A percentile compares a stretch with the other conserved stretches of the same genome.
phyloP scores from a whole-genome alignment of 2,329 filamentous ascomycete species.

The Trichophyton mentagrophytes region DNA sequence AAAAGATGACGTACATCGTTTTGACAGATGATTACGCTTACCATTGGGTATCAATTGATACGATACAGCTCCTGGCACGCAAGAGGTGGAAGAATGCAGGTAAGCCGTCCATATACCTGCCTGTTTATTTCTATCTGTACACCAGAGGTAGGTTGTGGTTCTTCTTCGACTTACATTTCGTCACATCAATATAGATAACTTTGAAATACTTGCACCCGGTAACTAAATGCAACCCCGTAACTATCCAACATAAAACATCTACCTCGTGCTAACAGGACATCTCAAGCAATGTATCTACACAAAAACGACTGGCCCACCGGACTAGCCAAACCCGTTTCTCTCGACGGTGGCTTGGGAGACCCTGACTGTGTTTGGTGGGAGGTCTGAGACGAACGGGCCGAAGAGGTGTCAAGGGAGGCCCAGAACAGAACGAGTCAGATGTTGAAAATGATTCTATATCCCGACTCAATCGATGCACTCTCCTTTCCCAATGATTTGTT shows the following conservation, averaged over 20 bases:
- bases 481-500: too few relatives aligned
- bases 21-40: too few relatives aligned
- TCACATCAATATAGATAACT: not conserved
- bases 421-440: too few relatives aligned
- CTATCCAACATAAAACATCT: not conserved
- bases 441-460: too few relatives aligned
- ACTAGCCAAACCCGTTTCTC: not conserved
- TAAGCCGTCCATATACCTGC: too few relatives aligned
- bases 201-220: not conserved
- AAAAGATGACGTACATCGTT: too few relatives aligned
- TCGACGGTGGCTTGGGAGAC: not conserved
- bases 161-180: not conserved
- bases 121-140: too few relatives aligned
- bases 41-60: too few relatives aligned
- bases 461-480: too few relatives aligned
- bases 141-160: not conserved
- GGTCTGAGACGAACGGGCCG: not conserved
- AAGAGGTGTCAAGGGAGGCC: too few relatives aligned
- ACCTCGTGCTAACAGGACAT: not conserved
- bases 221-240: not conserved
- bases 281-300: not conserved
- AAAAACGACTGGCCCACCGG: not conserved
- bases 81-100: too few relatives aligned
- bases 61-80: too few relatives aligned
- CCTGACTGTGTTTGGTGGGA: not conserved